Evolutionary conservation across 2,329 filamentous ascomycete genomes (phyloP).

Genomic region (Sarocladiaceae sp.): DNA sequence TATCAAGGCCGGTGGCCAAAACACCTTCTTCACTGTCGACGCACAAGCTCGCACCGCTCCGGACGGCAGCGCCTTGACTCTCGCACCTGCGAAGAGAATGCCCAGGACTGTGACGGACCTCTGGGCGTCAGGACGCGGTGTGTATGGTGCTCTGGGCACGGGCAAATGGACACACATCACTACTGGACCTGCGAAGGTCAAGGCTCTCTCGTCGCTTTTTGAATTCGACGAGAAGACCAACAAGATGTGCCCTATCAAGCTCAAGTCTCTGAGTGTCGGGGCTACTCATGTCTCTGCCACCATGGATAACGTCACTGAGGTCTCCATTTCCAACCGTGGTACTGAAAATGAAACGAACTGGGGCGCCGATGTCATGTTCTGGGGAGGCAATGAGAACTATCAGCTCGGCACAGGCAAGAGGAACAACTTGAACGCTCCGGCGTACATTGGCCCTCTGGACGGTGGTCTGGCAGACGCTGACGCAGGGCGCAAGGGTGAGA

Average conservation of each 20-base stretch:
- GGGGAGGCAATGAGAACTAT: constrained; percentile 92
- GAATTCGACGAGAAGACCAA: constrained; percentile 79
- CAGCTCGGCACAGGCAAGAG: constrained; percentile 90
- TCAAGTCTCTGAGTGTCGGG: constrained; percentile 70
- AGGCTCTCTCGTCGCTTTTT: constrained; percentile 73
- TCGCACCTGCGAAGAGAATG: constrained; percentile 27
- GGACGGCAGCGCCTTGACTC: constrained; percentile 12
- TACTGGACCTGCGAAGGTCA: constrained; percentile 71
- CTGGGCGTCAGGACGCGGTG: constrained; percentile 83
- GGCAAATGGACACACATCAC: constrained; percentile 90
- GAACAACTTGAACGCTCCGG: constrained; percentile 71
- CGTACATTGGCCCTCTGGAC: constrained; percentile 76
- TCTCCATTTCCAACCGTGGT: constrained; percentile 46
- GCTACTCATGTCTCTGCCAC: constrained; percentile 77
- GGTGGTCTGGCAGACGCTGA: constrained; percentile 52
- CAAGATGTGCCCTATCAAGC: constrained; percentile 69
- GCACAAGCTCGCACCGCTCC: constrained; percentile 47
- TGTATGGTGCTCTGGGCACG: constrained; percentile 77
- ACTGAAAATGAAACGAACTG: constrained; percentile 74
- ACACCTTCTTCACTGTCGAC: constrained; percentile 85
- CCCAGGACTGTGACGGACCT: constrained; percentile 51
- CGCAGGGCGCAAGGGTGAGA: constrained; percentile 56
- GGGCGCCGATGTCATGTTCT: constrained; percentile 86
- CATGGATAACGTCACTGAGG: constrained; percentile 74
- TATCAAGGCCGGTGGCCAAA: constrained; percentile 80